Percentiles rank a stretch among this genome's conserved stretches.
These are phyloP conservation scores for Eutrema heterophyllum DNA, from an alignment of 345 rosid species.

Conservation along the genomic window DNA sequence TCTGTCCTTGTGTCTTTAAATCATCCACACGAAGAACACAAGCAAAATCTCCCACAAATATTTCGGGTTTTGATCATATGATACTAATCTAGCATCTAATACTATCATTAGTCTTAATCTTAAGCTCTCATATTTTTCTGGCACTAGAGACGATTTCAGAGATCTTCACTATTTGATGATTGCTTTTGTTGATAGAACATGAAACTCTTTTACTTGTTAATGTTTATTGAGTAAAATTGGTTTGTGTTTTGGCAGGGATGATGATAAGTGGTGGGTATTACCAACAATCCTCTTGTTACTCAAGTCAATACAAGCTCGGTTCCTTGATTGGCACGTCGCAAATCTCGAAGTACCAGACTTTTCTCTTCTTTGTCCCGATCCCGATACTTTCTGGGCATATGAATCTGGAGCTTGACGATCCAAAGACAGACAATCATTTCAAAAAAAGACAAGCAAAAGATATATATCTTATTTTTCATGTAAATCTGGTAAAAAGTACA, in stretches of 20 bases:
- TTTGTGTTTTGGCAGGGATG: slow-evolving; percentile 49
- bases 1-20: background rate
- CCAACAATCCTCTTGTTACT: slow-evolving; percentile 62
- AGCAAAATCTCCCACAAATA: no score
- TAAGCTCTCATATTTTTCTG: background rate
- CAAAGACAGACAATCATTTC: background rate
- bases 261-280: slow-evolving; percentile 89
- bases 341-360: slow-evolving; percentile 83
- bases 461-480: slow-evolving; percentile 15
- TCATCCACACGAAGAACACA: background rate
- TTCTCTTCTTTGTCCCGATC: slow-evolving; percentile 78
- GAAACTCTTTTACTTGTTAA: background rate
- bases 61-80: background rate
- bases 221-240: background rate
- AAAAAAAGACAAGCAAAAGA: background rate
- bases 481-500: slow-evolving; percentile 22
- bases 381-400: slow-evolving; percentile 88
- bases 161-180: no score
- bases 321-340: slow-evolving; percentile 88
- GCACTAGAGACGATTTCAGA: no score
- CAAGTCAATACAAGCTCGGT: slow-evolving; percentile 78
- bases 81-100: no score
- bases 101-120: background rate
- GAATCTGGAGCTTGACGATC: slow-evolving; percentile 58
- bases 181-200: background rate